Evolutionary conservation across 345 rosid genomes (phyloP), one percentile per base, ranked within the genome.

Genomic region (Trapa incisa): DNA sequence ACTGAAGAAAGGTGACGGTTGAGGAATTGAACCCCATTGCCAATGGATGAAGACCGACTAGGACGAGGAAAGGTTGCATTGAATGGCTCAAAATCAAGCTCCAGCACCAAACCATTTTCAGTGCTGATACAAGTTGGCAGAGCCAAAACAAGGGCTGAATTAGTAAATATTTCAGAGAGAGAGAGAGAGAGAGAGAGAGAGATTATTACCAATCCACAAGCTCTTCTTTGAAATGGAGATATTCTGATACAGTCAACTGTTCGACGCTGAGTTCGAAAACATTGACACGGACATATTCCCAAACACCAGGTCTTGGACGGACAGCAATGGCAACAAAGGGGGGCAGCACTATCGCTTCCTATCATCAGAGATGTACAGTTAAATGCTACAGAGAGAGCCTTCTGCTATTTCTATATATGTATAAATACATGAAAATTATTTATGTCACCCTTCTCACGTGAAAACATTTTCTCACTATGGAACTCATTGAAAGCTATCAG

Each of bases 1-100:
- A 53, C 87, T 4, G 99, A 95, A 22, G 99, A 95, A 9, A 95
- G 87, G 74, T 95, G 99, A 61, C 99, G 93, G 45, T 95, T 95
- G 72, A 95, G 93, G 79, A 91, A 95, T 69, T 91, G 97, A 75
- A 95, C 97, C n/a, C 99, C 99, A 71, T 91, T 91, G 74, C 99
- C 99, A 74, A 91, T 91, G 2, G 95, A 95, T 72, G 97, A 95
- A 37, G 99, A 91, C 9, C 96, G 85, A 38, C 75, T 81, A 66
- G 97, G 96, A 47, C 93, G 90, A 71, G 99, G 99, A 57, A 91
- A 79, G 67, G 45, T 66, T 43, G 97, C 96, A 69, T 95, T 95
- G 76, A 95, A 95, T 6, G 97, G 99, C 75, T 91, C 96, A 70
- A 95, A 91, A 76, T 95, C 99, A 47, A 91, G 99, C 85, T 91